phyloP scores from a whole-genome alignment of 139 green algal genomes.

The Haematococcus lacustris region DNA sequence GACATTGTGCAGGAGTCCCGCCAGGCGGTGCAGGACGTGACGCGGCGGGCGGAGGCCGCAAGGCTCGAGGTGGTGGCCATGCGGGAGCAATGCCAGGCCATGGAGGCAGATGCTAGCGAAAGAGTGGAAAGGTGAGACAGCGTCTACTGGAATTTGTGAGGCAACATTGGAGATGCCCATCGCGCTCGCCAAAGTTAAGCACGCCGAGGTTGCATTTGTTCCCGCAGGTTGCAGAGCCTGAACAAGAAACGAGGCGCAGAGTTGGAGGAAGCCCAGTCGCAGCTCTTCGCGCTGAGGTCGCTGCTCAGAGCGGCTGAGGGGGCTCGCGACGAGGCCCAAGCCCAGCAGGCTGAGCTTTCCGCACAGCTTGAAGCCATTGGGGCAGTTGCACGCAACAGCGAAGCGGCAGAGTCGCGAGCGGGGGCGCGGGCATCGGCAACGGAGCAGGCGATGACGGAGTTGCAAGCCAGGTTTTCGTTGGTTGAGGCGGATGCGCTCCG shows the following conservation, averaged over 20 bases:
- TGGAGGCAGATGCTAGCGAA: slow-evolving; percentile 2
- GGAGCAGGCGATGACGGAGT: too few species aligned
- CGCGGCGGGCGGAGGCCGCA: slow-evolving; percentile 3
- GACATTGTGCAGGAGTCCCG: slow-evolving; percentile 6
- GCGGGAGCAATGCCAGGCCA: slow-evolving; percentile 8
- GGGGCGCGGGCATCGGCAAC: too few species aligned
- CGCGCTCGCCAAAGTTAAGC: neutral
- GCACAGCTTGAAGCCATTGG: neutral
- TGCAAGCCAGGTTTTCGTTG: too few species aligned
- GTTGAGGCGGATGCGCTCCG: too few species aligned
- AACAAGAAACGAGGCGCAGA: slow-evolving; percentile 25
- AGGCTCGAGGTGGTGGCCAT: slow-evolving; percentile 13
- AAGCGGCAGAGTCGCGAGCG: too few species aligned
- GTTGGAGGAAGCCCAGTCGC: slow-evolving; percentile 12
- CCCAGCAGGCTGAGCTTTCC: too few species aligned
- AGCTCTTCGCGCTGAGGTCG: neutral
- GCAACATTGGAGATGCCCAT: neutral
- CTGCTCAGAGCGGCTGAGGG: neutral
- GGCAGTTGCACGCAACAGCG: too few species aligned
- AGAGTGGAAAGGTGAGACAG: neutral
- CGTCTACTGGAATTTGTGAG: neutral
- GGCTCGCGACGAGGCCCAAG: too few species aligned
- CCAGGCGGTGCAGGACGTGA: neutral
- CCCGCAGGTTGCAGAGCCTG: slow-evolving; percentile 21
- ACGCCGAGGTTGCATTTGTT: neutral